Base-by-base conservation (phyloP, 192 early-diverging fungal genomes). In the Entophlyctis helioformis region DNA sequence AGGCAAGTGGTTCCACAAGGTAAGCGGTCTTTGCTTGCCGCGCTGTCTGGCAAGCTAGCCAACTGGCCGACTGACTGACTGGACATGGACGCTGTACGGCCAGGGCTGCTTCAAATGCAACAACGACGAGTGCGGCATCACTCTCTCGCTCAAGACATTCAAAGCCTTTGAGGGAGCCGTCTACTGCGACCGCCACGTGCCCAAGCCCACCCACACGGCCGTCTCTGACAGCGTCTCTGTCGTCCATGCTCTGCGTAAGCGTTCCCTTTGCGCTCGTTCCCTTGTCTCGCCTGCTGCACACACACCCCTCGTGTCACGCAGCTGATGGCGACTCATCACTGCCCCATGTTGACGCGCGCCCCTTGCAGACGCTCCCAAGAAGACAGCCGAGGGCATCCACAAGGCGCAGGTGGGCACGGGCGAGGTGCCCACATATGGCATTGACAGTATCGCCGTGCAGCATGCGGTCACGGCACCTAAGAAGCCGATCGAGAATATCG, bases 21-120 rank as follows among this genome's bases (percentile, higher is more conserved):
- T 58, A 46, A 16, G 39, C 1, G 7, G 3, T 6, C 19, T 11
- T 34, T 9, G 6, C 18, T 28, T 47, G 6, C 34, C 35, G 21
- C 6, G 27, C 42, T 11, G 18, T 16, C 13, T 52, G n/a, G n/a
- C n/a, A n/a, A n/a, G n/a, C n/a, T n/a, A n/a, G n/a, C n/a, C n/a
- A n/a, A n/a, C n/a, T n/a, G n/a, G n/a, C n/a, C n/a, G n/a, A n/a
- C n/a, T n/a, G n/a, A n/a, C n/a, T n/a, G n/a, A n/a, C n/a, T n/a
- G n/a, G n/a, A n/a, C n/a, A n/a, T n/a, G n/a, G n/a, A n/a, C n/a
- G n/a, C n/a, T n/a, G n/a, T n/a, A n/a, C n/a, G n/a, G n/a, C 8
- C 42, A 60, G 60, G 62, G 62, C n/a, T 66, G 64, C 59, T 66
- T 66, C 48, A 66, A 66, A 43, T 66, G 64, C 55, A 36, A 13